These are phyloP conservation scores for Sclerotinia borealis DNA, from an alignment of 2,329 filamentous ascomycete species.

Conservation along the genomic window DNA sequence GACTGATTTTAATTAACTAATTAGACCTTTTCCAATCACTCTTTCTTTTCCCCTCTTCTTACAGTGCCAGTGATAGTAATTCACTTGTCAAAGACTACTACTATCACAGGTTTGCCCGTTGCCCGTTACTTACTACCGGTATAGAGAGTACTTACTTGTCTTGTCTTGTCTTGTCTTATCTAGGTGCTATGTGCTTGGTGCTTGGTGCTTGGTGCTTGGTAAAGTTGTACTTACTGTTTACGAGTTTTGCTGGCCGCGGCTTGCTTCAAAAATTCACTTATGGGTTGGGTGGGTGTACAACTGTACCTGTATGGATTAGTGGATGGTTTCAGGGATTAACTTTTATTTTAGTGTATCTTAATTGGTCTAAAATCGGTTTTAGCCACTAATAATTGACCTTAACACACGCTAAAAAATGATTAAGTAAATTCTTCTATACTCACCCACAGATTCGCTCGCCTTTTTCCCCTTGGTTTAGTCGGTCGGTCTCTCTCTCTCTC, in stretches of 20 bases:
- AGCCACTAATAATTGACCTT: not conserved
- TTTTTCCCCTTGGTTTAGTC: not conserved
- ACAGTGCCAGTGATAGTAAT: not conserved
- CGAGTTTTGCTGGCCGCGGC: not conserved
- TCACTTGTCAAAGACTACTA: not conserved
- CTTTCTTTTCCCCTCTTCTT: not conserved
- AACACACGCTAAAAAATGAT: not conserved
- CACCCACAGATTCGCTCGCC: not conserved
- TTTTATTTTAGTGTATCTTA: not conserved
- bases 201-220: too few relatives aligned
- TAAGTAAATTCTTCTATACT: not conserved
- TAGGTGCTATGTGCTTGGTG: too few relatives aligned
- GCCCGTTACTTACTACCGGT: too few relatives aligned
- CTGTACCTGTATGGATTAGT: too few relatives aligned
- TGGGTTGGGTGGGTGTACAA: too few relatives aligned
- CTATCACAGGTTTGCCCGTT: too few relatives aligned
- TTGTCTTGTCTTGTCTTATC: not conserved
- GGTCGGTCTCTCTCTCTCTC: slow-evolving; percentile 4
- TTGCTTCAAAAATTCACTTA: not conserved
- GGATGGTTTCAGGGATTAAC: not conserved
- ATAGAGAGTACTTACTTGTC: not conserved
- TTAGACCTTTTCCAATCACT: not conserved
- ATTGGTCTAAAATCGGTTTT: not conserved
- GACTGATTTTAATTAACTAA: too few relatives aligned
- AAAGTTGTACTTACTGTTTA: too few relatives aligned